Evolutionary conservation across 306 rosid species (phyloP).

Genomic region (Cicer chorassanicum): DNA sequence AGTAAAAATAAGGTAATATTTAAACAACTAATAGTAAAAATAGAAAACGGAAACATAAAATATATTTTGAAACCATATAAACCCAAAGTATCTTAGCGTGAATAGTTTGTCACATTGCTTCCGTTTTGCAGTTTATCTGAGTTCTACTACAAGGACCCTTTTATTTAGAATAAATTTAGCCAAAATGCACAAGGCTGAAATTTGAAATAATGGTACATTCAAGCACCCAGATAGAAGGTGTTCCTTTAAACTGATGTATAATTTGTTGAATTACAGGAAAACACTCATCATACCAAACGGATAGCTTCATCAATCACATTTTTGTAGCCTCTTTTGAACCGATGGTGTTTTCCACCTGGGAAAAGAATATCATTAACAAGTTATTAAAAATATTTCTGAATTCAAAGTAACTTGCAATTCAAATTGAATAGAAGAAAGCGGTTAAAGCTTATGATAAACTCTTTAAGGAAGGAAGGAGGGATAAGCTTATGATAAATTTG

Average conservation of each 20-base stretch:
- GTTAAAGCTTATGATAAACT: slow-evolving; percentile 17
- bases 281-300: slow-evolving; percentile 72
- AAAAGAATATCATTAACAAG: slow-evolving; percentile 44
- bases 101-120: slow-evolving; percentile 19
- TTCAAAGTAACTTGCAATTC: slow-evolving; percentile 11
- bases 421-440: slow-evolving; percentile 22
- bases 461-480: slow-evolving; percentile 18
- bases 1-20: neutral
- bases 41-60: neutral
- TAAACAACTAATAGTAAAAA: neutral
- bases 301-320: slow-evolving; percentile 97
- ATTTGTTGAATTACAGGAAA: slow-evolving; percentile 37
- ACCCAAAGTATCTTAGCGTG: slow-evolving; percentile 10
- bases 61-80: neutral
- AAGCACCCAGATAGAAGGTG: slow-evolving; percentile 6
- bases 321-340: slow-evolving; percentile 97
- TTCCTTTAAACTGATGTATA: neutral
- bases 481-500: slow-evolving; percentile 37
- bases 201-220: slow-evolving; percentile 7
- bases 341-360: slow-evolving; percentile 91
- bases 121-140: slow-evolving; percentile 19
- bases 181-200: slow-evolving; percentile 30
- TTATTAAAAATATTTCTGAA: slow-evolving; percentile 4
- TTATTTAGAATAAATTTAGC: slow-evolving; percentile 2
- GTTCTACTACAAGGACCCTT: neutral